Base-by-base conservation (phyloP, 805 yeast species). In the Saccharomycopsis sp. region DNA sequence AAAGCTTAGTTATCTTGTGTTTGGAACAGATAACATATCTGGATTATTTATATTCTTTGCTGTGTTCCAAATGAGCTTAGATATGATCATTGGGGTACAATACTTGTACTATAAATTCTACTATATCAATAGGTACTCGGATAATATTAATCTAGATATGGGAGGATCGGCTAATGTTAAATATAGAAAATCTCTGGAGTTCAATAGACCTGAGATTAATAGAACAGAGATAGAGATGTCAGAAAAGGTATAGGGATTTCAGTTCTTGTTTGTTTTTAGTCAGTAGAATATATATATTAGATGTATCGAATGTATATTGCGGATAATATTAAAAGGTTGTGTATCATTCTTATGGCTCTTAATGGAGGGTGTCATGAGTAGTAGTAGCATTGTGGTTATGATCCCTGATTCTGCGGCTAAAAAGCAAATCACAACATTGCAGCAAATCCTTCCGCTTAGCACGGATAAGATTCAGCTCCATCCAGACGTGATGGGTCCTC, bases 21-120 rank as follows among this genome's bases (percentile, higher is more conserved):
- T 78, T 69, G 96, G 96, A 15, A 87, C 94, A 0, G 79, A 79
- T 56, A 79, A 87, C 64, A 80, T 88, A 29, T 84, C 91, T 1
- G 64, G 73, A 3, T 74, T 87, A 3, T 88, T 88, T 68, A 76
- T 87, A 7, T 67, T 81, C 53, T 90, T 90, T 58, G 94, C 89
- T 0, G 70, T 85, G 50, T 86, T 89, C 69, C 97, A 89, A 73
- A 87, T 87, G 84, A 67, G 79, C 22, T 75, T 89, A 60, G 94
- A 89, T 68, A 72, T 87, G 49, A 78, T 84, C 62, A 87, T 89
- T 58, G 87, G 88, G 5, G 84, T 78, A 54, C 96, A 87, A 67
- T 89, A 82, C 68, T 72, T 88, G 55, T 81, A 85, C 68, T 88
- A 83, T 70, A 83, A 77, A 65, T 75, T 69, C 59, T 71, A 71